phyloP scores from a whole-genome alignment of 345 rosid genomes.

The Sonneratia caseolaris region DNA sequence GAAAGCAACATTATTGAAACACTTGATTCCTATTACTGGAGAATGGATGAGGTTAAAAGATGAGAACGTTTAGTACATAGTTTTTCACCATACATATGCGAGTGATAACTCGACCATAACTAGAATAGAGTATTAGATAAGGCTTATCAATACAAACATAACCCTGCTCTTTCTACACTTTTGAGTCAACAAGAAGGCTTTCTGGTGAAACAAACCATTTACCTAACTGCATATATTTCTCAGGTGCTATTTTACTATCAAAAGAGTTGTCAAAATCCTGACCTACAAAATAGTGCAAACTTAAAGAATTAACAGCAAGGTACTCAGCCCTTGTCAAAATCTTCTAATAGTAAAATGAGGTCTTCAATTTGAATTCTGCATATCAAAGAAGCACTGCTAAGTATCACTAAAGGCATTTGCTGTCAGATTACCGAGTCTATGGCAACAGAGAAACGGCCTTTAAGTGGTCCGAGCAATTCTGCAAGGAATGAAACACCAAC shows the following conservation, averaged over 20 bases:
- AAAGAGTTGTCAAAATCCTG: neutral
- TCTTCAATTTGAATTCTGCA: neutral
- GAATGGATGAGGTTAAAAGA: neutral
- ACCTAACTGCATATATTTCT: neutral
- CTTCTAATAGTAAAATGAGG: neutral
- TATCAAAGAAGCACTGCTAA: neutral
- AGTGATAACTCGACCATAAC: neutral
- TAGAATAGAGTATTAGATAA: neutral
- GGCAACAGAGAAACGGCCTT: constrained; percentile 58
- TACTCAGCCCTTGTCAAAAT: neutral
- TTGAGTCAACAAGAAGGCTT: neutral
- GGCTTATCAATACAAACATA: neutral
- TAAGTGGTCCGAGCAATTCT: constrained; percentile 59
- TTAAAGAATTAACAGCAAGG: neutral
- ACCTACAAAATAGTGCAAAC: no score
- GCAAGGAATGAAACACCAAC: constrained; percentile 18
- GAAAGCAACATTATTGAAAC: neutral
- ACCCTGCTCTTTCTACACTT: neutral
- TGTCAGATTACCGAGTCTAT: constrained; percentile 56
- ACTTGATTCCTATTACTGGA: neutral
- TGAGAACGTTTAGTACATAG: neutral
- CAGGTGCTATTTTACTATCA: neutral
- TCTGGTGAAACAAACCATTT: neutral
- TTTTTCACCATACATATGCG: neutral
- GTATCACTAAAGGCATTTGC: neutral